Base-by-base conservation (phyloP, 176 grass and related monocot species). In the Aegilops umbellulata region DNA sequence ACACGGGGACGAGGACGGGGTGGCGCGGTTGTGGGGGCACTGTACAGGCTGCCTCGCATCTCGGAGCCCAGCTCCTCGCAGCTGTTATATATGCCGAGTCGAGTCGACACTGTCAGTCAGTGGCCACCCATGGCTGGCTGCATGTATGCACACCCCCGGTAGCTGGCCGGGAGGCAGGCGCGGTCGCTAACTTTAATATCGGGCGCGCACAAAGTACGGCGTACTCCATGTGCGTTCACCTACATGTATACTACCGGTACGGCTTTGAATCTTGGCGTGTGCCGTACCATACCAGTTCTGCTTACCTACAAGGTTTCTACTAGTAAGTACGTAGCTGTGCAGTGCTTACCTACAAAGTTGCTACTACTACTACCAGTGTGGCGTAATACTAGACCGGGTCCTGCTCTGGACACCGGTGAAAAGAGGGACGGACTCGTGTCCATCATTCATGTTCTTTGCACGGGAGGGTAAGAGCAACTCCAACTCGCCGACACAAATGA, bases 1-100 rank as follows among this genome's bases (percentile, higher is more conserved):
- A 75, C 77, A 35, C 57, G 57, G 41, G 58, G 4, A 7, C 10
- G 47, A 17, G 47, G 46, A 15, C 46, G 35, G 22, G 58, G 23
- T 57, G 42, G 73, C 31, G 70, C 62, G 23, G 26, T 2, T 47
- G 68, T 27, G 31, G 15, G 36, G 1, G 60, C 23, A 91, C 81
- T 87, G 89, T 88, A 27, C 46, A 32, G 63, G 89, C 81, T 5
- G 69, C 47, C 23, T 70, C 81, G 25, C 80, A 80, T 68, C 88
- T 47, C 13, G 5, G 23, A 76, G 19, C 31, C 60, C 82, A 32
- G 57, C 82, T 22, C 15, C 77, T 60, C 44, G 73, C 51, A 26
- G 5, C 72, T 46, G 82, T 63, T 83, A 83, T 80, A 88, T 81
- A 84, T 65, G 34, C 58, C 15, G 49, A 29, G 23, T 44, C 15